These are phyloP conservation scores for Balansia obtecta DNA, from an alignment of 2,329 filamentous ascomycete genomes.

Conservation along the genomic window DNA sequence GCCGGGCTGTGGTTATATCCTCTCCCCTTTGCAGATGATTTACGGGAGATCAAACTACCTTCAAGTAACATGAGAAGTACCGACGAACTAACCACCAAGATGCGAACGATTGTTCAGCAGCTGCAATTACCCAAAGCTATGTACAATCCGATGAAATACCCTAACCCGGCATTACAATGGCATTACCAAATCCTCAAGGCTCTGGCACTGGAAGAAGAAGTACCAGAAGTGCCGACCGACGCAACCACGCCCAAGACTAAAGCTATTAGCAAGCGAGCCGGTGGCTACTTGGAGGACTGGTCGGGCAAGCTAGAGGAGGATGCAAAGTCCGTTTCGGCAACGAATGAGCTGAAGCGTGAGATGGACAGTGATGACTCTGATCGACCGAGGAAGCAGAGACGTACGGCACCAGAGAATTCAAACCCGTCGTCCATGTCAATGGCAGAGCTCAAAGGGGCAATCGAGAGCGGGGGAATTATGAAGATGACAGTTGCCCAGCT, in stretches of 20 bases:
- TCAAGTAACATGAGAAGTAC: conserved; percentile 42
- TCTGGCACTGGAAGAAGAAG: conserved; percentile 80
- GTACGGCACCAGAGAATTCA: conserved; percentile 20
- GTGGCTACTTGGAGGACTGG: conserved; percentile 68
- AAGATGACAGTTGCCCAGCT: conserved; percentile 43
- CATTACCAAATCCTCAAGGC: conserved; percentile 92
- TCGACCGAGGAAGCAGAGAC: conserved; percentile 34
- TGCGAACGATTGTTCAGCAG: conserved; percentile 74
- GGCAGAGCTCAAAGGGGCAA: conserved; percentile 32
- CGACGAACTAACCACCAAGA: conserved; percentile 62
- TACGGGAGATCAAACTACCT: conserved; percentile 60
- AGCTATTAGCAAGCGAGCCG: conserved; percentile 82
- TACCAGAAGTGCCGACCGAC: conserved; percentile 62
- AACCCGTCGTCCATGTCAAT: conserved; percentile 26
- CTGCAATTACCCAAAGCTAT: conserved; percentile 75
- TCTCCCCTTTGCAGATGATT: conserved; percentile 79
- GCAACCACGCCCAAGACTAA: conserved; percentile 73
- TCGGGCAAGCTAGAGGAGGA: conserved; percentile 53
- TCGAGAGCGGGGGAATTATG: conserved; percentile 32
- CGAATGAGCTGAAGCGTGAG: conserved; percentile 38
- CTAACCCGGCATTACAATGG: conserved; percentile 90
- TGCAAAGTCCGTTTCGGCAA: conserved; percentile 22
- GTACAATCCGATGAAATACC: conserved; percentile 79
- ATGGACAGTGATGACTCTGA: conserved; percentile 29
- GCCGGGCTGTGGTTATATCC: conserved; percentile 82